Base-by-base conservation (phyloP, 2,329 filamentous ascomycete species). In the Sphaerostilbella broomeana region DNA sequence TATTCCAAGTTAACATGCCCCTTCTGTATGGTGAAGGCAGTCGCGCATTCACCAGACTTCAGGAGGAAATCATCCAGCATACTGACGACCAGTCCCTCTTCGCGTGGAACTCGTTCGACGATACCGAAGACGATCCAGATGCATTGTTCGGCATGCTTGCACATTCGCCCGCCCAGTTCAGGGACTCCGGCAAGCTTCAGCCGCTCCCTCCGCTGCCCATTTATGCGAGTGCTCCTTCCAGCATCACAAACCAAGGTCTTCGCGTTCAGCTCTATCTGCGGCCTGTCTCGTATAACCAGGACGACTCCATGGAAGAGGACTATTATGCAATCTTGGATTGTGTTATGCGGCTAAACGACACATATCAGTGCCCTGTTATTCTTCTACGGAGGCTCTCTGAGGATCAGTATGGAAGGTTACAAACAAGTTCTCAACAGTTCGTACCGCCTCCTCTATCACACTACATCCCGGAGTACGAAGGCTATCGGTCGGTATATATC, bases 1-100 rank as follows among this genome's bases (percentile, higher is more conserved):
- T 50, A 4, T 44, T 48, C 13, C 20, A 44, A 13, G 46, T 50
- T 25, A 45, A 46, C 42, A 46, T 51, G 47, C 43, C 49, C 11
- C 44, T 49, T 31, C 29, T 51, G 4, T 50, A 50, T 28, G 48
- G 47, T 3, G 48, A 51, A 25, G 44, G 46, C 0, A 24, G 16
- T 2, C 32, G 35, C 6, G 44, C 44, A 11, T 48, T 48, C 19
- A 35, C 27, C 5, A 24, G 44, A 9, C 38, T 48, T 13, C 46
- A 48, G 4, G 44, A 45, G 17, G 42, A 45, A 18, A 42, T 47
- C 9, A 38, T 48, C 29, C 21, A 43, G 25, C 33, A 37, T 11
- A 40, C 39, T 6, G 45, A 42, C 5, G 47, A 49, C 16, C 41
- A 49, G 35, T 52, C 41, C 16, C 35, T 47, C n/a, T 47, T 52